Base-by-base conservation (phyloP, 106 monocot species). In the Apostasia ramifera region DNA sequence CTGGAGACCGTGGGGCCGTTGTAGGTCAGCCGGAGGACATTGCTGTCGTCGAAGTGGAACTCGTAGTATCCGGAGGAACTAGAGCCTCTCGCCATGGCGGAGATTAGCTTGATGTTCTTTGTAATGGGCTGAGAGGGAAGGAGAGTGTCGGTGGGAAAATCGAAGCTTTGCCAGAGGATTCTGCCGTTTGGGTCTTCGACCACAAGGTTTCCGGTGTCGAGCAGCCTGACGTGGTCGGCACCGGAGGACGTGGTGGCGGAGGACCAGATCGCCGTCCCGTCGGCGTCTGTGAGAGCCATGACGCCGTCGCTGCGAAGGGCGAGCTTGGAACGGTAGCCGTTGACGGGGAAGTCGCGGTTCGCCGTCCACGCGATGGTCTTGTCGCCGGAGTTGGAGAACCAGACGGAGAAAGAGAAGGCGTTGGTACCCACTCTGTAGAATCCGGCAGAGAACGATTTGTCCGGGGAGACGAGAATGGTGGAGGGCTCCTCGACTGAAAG, bases 201-300 rank as follows among this genome's bases (percentile, higher is more conserved):
- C 3, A 89, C 80, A 42, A 89, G 82, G 69, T 89, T 89, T 10
- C 85, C 88, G 7, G 67, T 57, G 58, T 82, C 63, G 11, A 82
- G 66, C n/a, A 89, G 79, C 59, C 75, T 59, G 3, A 44, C 67
- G 2, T n/a, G 44, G 39, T 60, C 46, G 39, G 61, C 77, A n/a
- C 12, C 40, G 0, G 76, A 68, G 5, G 78, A 64, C 61, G 13
- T 76, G 40, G 74, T 75, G 67, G 71, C 71, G 60, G 84, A 68
- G 55, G 26, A 63, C 84, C 84, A 85, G 4, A 77, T 70, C 1
- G 77, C 63, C 1, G 60, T 42, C 57, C 64, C 68, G 59, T 76
- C 79, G 38, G 47, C 42, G 61, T 88, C 73, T 0, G n/a, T 48
- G 0, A 84, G 75, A 0, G 76, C 63, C 3, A 81, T 56, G 51